A percentile compares a stretch with the other conserved stretches of the same genome.
These are phyloP conservation scores for Globisporangium paddicum DNA, from an alignment of 352 stramenopile species.

Conservation along the genomic window DNA sequence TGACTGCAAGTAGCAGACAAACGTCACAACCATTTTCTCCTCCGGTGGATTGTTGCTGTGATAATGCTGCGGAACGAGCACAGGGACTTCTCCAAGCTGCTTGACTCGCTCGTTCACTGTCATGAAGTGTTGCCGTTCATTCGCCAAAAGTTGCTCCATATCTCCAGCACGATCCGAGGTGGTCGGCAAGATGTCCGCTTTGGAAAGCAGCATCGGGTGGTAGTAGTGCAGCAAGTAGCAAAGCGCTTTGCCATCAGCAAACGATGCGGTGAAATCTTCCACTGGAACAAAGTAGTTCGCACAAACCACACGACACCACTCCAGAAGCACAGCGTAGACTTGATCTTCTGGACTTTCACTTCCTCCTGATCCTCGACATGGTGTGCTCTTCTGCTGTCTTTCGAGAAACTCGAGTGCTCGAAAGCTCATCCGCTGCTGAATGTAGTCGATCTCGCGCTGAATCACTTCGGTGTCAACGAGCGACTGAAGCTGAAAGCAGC, in stretches of 20 bases:
- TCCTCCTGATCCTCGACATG: conserved; percentile 19
- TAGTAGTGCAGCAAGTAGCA: conserved; percentile 96
- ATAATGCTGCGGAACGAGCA: conserved; percentile 83
- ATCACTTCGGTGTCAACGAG: conserved; percentile 81
- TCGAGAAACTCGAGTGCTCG: conserved; percentile 60
- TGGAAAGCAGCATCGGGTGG: conserved; percentile 87
- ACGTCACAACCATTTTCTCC: conserved; percentile 93
- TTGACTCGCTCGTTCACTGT: conserved; percentile 88
- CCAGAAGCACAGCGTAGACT: conserved; percentile 75
- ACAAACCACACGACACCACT: conserved; percentile 92
- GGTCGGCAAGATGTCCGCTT: conserved; percentile 50
- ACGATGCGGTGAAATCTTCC: conserved; percentile 90
- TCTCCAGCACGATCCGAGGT: conserved; percentile 25
- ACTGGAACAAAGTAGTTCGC: conserved; percentile 86
- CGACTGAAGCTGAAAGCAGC: conserved; percentile 85
- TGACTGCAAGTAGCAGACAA: conserved; percentile 92
- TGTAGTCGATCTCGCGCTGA: conserved; percentile 67
- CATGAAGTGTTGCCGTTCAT: conserved; percentile 83
- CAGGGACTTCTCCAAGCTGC: conserved; percentile 91
- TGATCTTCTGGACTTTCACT: conserved; percentile 30
- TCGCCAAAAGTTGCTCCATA: conserved; percentile 38
- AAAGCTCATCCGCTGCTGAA: conserved; percentile 69
- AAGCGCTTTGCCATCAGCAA: conserved; percentile 90
- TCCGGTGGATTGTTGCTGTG: conserved; percentile 89
- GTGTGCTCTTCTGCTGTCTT: conserved; percentile 25